phyloP scores from a whole-genome alignment of 768 basidiomycete species.

The Filobasidium floriforme region DNA sequence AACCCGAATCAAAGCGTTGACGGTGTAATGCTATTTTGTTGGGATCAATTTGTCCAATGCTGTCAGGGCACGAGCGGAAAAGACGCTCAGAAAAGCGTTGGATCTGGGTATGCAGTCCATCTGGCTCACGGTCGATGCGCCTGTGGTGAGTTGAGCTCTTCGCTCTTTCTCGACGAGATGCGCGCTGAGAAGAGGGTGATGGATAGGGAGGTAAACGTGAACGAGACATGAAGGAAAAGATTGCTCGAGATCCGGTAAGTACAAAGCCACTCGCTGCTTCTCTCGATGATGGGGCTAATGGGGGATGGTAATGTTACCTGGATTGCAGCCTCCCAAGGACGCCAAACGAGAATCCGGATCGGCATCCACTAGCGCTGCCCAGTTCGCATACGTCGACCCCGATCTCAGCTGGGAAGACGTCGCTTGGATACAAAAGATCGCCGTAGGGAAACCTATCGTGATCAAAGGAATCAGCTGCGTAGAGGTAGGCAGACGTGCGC shows the following conservation, averaged over 20 bases:
- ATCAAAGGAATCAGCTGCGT: conserved; percentile 46
- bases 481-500: conserved; percentile 19
- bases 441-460: conserved; percentile 39
- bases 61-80: conserved; percentile 29
- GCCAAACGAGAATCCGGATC: conserved; percentile 25
- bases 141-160: conserved; percentile 26
- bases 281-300: no score
- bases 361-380: conserved; percentile 21
- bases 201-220: conserved; percentile 24
- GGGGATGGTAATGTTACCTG: no score
- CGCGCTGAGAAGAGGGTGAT: conserved; percentile 10
- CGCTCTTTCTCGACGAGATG: conserved; percentile 3
- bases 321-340: conserved; percentile 30
- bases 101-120: conserved; percentile 36
- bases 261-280: no score
- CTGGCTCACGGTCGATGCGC: conserved; percentile 40
- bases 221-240: conserved; percentile 25
- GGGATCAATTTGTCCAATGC: no score
- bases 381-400: conserved; percentile 28
- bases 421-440: conserved; percentile 39
- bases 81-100: conserved; percentile 37
- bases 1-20: neutral
- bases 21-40: neutral
- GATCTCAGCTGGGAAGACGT: conserved; percentile 43
- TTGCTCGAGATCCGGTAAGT: conserved; percentile 30